Base-by-base conservation (phyloP, 2,329 filamentous ascomycete species). In the Colletotrichum destructivum region DNA sequence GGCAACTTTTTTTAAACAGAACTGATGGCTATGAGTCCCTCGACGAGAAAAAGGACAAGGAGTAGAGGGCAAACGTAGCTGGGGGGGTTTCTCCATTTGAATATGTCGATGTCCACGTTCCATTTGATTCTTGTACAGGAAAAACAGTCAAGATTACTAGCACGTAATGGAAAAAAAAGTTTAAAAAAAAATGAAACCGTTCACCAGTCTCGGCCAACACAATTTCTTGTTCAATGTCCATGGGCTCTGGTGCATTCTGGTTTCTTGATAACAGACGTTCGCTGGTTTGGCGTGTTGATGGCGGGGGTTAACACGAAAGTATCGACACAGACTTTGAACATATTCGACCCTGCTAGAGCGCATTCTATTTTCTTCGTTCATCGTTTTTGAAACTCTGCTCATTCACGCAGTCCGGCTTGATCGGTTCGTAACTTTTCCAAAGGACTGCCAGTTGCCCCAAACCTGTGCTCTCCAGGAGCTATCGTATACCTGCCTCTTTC, bases 371-470 rank as follows among this genome's bases (percentile, higher is more conserved):
- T 31, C 44, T 52, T 2, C 42, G 18, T 7, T 12, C 16, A 13
- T 52, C 46, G 6, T 49, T 18, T 0, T 47, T 2, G 12, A 55
- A 38, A 7, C 21, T 18, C 42, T 60, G 54, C 18, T 55, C n/a
- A 9, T 47, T 46, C 2, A 66, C 46, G 35, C 26, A 46, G 42
- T 66, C 46, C 2, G 55, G 38, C 2, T 68, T 13, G 75, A 71
- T 52, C 71, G 68, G 35, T 74, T 73, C 13, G 62, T 62, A 15
- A 76, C 26, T 12, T 76, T 72, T 4, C 70, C 51, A 47, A 75
- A 11, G 2, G 69, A 64, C 15, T 75, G 75, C 76, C 74, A 76
- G 51, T 75, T 76, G 26, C 75, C 76, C 75, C 75, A 77, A 11
- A 72, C 68, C n/a, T 75, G 56, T 1, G 75, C 76, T 16, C 56